These are phyloP conservation scores for Ogataea minuta DNA, from an alignment of 805 yeast genomes.

Conservation along the genomic window DNA sequence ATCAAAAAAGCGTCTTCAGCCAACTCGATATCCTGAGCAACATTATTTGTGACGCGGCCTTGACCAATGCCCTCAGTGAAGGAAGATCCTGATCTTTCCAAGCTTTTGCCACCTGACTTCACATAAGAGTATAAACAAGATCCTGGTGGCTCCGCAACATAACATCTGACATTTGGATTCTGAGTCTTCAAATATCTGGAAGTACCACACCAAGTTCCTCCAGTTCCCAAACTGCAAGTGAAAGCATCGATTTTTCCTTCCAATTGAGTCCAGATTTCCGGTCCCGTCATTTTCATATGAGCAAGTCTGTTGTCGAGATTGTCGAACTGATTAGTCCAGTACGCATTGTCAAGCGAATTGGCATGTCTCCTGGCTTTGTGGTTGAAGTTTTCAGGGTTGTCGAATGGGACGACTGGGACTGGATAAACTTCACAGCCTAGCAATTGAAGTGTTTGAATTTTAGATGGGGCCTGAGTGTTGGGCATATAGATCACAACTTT, in stretches of 20 bases:
- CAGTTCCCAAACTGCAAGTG: slow-evolving; percentile 91
- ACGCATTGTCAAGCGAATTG: slow-evolving; percentile 69
- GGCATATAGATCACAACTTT: slow-evolving; percentile 89
- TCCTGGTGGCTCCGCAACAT: slow-evolving; percentile 93
- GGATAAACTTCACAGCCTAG: slow-evolving; percentile 87
- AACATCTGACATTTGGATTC: slow-evolving; percentile 57
- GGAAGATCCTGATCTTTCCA: slow-evolving; percentile 76
- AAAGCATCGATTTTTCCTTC: slow-evolving; percentile 77
- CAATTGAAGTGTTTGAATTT: slow-evolving; percentile 68
- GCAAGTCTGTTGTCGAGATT: slow-evolving; percentile 85
- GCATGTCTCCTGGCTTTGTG: slow-evolving; percentile 88
- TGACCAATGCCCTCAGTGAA: slow-evolving; percentile 97
- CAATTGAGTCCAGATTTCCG: slow-evolving; percentile 86
- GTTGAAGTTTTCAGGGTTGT: slow-evolving; percentile 81
- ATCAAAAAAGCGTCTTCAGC: slow-evolving; percentile 80
- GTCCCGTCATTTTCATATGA: slow-evolving; percentile 87
- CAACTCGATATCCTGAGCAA: slow-evolving; percentile 65
- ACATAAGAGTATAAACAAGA: slow-evolving; percentile 79
- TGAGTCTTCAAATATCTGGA: slow-evolving; percentile 76
- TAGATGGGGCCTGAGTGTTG: slow-evolving; percentile 78
- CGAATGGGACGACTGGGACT: slow-evolving; percentile 82
- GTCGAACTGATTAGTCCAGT: slow-evolving; percentile 93
- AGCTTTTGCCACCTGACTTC: slow-evolving; percentile 61
- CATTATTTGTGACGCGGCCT: slow-evolving; percentile 85
- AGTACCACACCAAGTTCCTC: slow-evolving; percentile 87